Conservation (phyloP, 371 early-diverging fungal genomes). For the Blastocladiella emersonii region DNA sequence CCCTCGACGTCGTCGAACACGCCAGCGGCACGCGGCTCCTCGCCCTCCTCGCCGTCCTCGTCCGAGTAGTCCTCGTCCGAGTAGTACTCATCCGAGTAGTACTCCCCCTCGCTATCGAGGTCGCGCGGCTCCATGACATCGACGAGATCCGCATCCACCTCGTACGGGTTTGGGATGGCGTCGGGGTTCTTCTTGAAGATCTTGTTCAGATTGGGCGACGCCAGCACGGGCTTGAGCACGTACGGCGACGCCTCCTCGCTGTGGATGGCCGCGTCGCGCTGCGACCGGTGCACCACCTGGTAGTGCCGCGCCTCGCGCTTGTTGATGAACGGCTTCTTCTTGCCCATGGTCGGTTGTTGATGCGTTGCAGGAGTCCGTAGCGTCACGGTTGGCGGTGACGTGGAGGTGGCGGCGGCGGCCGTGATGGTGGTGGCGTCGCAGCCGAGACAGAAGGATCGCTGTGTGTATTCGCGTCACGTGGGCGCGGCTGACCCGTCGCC, state of each 20-base stretch:
- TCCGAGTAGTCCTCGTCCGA: background rate
- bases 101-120: constrained; percentile 10
- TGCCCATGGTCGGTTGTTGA: constrained; percentile 34
- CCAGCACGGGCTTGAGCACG: constrained; percentile 67
- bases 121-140: constrained; percentile 12
- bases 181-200: constrained; percentile 14
- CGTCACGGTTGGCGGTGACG: no score
- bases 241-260: constrained; percentile 61
- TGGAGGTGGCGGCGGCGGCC: no score
- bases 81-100: constrained; percentile 8
- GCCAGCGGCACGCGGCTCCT: background rate
- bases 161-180: background rate
- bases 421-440: no score
- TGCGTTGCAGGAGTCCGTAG: no score
- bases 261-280: constrained; percentile 77
- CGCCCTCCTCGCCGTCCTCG: background rate
- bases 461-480: no score
- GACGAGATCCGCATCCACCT: constrained; percentile 9
- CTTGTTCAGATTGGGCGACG: constrained; percentile 47
- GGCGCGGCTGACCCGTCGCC: no score
- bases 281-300: constrained; percentile 88
- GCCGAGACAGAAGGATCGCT: no score
- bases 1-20: constrained; percentile 6
- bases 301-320: constrained; percentile 64
- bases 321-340: constrained; percentile 72